phyloP scores from a whole-genome alignment of 78 protist species.

The Dictyostelium purpureum region DNA sequence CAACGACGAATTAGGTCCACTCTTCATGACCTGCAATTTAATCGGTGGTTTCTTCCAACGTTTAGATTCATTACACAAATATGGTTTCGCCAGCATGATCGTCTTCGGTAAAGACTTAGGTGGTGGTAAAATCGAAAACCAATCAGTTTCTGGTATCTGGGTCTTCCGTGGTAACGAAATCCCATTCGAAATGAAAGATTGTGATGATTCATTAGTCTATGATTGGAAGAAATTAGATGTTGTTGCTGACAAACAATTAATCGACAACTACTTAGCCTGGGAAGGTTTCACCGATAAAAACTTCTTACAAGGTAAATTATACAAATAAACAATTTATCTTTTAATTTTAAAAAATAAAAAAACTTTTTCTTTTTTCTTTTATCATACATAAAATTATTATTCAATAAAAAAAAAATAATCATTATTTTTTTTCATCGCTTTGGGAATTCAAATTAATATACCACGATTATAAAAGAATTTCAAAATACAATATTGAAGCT shows the following conservation, averaged over 20 bases:
- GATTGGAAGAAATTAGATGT: slow-evolving; percentile 63
- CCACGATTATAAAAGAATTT: too few relatives aligned
- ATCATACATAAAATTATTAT: too few relatives aligned
- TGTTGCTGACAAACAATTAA: slow-evolving; percentile 10
- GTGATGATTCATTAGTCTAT: slow-evolving; percentile 86
- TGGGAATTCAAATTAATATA: too few relatives aligned
- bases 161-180: slow-evolving; percentile 84
- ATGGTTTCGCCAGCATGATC: slow-evolving; percentile 78
- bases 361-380: not conserved
- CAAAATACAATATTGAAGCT: too few relatives aligned
- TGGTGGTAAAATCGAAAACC: slow-evolving; percentile 8
- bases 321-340: slow-evolving; percentile 75
- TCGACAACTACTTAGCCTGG: slow-evolving; percentile 84
- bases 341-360: not conserved
- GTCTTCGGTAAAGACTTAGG: slow-evolving; percentile 75
- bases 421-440: too few relatives aligned
- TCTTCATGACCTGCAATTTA: slow-evolving; percentile 87
- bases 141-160: slow-evolving; percentile 74
- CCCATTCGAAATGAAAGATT: slow-evolving; percentile 78
- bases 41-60: slow-evolving; percentile 89
- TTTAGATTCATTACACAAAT: slow-evolving; percentile 88
- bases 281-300: slow-evolving; percentile 54
- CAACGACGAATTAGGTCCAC: slow-evolving; percentile 37
- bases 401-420: too few relatives aligned
- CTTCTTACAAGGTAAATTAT: slow-evolving; percentile 86